A percentile compares a stretch with the other conserved stretches of the same genome.
phyloP scores from a whole-genome alignment of 2,329 filamentous ascomycete species.

The Beauveria pseudobassiana region DNA sequence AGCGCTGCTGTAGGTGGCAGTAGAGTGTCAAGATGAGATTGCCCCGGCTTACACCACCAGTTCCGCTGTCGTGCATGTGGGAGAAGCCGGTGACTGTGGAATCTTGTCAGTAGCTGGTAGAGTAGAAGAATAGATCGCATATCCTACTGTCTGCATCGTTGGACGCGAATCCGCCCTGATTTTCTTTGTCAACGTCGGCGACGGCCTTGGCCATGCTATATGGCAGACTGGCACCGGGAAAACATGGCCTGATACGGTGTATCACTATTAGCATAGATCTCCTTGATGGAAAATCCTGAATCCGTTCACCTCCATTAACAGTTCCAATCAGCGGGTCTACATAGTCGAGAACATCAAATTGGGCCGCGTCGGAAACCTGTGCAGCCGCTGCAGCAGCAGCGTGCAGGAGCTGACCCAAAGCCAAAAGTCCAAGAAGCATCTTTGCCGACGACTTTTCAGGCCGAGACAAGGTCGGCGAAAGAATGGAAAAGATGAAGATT shows the following conservation, averaged over 20 bases:
- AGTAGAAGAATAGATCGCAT: neutral
- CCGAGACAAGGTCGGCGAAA: neutral
- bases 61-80: slow-evolving; percentile 24
- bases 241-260: slow-evolving; percentile 18
- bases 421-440: neutral
- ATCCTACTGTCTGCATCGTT: slow-evolving; percentile 18
- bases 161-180: slow-evolving; percentile 21
- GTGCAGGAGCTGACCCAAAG: neutral
- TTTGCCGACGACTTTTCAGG: neutral
- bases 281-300: neutral
- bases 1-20: neutral
- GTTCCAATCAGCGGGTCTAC: slow-evolving; percentile 22
- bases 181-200: slow-evolving; percentile 20
- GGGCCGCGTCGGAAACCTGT: neutral
- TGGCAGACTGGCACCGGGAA: slow-evolving; percentile 22
- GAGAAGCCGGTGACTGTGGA: slow-evolving; percentile 23
- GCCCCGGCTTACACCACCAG: slow-evolving; percentile 23
- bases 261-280: neutral
- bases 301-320: slow-evolving; percentile 17
- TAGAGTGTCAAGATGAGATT: neutral
- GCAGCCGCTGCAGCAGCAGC: neutral
- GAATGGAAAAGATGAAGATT: neutral
- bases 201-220: slow-evolving; percentile 24
- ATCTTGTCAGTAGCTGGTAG: neutral
- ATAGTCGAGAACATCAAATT: slow-evolving; percentile 17